These are phyloP conservation scores for Hemerocallis citrina DNA, from an alignment of 106 monocot genomes.

Conservation along the genomic window DNA sequence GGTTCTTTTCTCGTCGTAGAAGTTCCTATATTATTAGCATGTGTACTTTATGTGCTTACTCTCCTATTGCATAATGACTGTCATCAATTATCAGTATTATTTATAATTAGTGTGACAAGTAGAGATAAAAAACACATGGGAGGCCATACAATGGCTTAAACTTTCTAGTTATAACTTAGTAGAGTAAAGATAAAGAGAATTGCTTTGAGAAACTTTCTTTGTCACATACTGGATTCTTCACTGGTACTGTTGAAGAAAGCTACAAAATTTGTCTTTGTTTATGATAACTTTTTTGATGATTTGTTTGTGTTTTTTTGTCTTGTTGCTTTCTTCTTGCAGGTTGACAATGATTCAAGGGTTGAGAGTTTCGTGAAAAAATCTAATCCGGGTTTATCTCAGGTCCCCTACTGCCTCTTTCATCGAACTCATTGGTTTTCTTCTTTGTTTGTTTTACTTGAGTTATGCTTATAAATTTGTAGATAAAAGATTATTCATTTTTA, in stretches of 20 bases:
- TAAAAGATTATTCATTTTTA: background rate
- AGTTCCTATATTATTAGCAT: too few relatives aligned
- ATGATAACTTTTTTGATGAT: background rate
- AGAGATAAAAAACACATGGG: too few relatives aligned
- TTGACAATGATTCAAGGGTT: background rate
- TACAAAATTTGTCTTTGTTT: background rate
- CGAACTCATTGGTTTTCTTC: background rate
- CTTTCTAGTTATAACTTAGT: too few relatives aligned
- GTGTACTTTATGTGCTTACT: too few relatives aligned
- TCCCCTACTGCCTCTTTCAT: background rate
- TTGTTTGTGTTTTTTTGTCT: too few relatives aligned
- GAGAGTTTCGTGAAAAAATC: background rate
- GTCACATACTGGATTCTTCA: background rate
- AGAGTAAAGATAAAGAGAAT: too few relatives aligned
- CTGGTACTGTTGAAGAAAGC: background rate
- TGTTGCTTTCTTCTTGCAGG: constrained; percentile 5
- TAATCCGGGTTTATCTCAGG: background rate
- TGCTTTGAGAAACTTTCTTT: too few relatives aligned
- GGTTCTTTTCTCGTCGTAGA: too few relatives aligned
- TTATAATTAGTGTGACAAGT: too few relatives aligned
- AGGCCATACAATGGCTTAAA: too few relatives aligned
- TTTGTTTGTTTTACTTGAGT: background rate
- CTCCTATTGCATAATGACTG: too few relatives aligned
- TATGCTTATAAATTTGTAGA: background rate
- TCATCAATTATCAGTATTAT: too few relatives aligned